Base-by-base conservation (phyloP, 2,329 filamentous ascomycete genomes). In the Colletotrichum lindemuthianum region DNA sequence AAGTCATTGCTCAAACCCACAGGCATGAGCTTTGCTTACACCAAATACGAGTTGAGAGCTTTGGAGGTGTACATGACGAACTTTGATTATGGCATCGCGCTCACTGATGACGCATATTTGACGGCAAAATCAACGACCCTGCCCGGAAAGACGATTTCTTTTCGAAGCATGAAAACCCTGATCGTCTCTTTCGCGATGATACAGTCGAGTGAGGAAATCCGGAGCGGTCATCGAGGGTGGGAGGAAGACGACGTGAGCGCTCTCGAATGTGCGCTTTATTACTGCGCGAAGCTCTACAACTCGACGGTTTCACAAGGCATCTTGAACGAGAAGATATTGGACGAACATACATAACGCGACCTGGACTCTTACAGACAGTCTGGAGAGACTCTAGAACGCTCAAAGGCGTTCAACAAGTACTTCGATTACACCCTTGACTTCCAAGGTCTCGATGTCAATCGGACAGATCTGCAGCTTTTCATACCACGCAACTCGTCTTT, bases 91-190 rank as follows among this genome's bases (percentile, higher is more conserved):
- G 7, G 7, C 2, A 6, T 12, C 6, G 39, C n/a, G n/a, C 10
- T 45, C n/a, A 39, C n/a, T 12, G 47, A 58, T 6, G 39, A 37
- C 6, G 33, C 36, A 13, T 10, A 50, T 8, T 24, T 58, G 12
- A 51, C 55, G 9, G 55, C 55, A 10, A 50, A 51, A 12, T 34
- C 37, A 11, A 58, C 55, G 3, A 40, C 44, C 10, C 15, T 15
- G 12, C 55, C 55, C n/a, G n/a, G 44, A 10, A 12, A 58, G 6
- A 58, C 55, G 6, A n/a, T 58, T 36, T 48, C 55, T 10, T 58
- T 41, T 11, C 15, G 33, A 13, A 39, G 50, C 2, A n/a, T 24
- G 4, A 36, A 33, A 3, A 47, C 53, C n/a, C 34, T 57, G 3
- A 40, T 57, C 3, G 40, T 7, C 8, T 48, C 53, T 3, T 40